phyloP scores from a whole-genome alignment of 1,284 basidiomycete genomes.

The Volvariella surrecta region DNA sequence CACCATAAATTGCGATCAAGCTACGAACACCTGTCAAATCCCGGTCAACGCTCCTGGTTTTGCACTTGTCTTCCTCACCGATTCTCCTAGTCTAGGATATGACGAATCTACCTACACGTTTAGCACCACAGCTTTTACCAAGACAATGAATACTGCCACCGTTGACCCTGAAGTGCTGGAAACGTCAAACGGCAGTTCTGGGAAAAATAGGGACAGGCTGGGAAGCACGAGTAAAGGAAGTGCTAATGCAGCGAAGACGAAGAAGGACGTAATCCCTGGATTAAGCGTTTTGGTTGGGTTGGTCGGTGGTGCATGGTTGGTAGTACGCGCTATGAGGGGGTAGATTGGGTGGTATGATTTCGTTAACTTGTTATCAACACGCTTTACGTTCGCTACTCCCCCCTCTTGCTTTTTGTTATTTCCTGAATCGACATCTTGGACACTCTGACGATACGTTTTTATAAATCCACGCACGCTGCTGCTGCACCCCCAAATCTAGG shows the following conservation, averaged over 20 bases:
- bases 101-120: slow-evolving; percentile 39
- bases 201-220: slow-evolving; percentile 20
- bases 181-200: slow-evolving; percentile 42
- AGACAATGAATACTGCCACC: slow-evolving; percentile 38
- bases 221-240: slow-evolving; percentile 36
- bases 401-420: too few species aligned
- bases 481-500: too few species aligned
- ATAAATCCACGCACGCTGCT: too few species aligned
- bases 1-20: slow-evolving; percentile 39
- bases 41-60: slow-evolving; percentile 59
- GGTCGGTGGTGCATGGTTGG: slow-evolving; percentile 1
- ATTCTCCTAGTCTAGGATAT: slow-evolving; percentile 27
- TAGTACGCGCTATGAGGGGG: background rate
- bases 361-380: too few species aligned
- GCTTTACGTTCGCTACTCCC: too few species aligned
- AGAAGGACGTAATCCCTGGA: background rate
- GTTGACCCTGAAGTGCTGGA: slow-evolving; percentile 33
- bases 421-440: too few species aligned
- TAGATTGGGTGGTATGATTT: too few species aligned
- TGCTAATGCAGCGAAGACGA: background rate
- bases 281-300: background rate
- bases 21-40: slow-evolving; percentile 45
- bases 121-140: slow-evolving; percentile 42
- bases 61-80: slow-evolving; percentile 63
- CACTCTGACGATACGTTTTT: too few species aligned